Percentiles rank a stretch among this genome's conserved stretches.
These are phyloP conservation scores for Plasmopara muralis DNA, from an alignment of 352 stramenopile genomes.

Conservation along the genomic window DNA sequence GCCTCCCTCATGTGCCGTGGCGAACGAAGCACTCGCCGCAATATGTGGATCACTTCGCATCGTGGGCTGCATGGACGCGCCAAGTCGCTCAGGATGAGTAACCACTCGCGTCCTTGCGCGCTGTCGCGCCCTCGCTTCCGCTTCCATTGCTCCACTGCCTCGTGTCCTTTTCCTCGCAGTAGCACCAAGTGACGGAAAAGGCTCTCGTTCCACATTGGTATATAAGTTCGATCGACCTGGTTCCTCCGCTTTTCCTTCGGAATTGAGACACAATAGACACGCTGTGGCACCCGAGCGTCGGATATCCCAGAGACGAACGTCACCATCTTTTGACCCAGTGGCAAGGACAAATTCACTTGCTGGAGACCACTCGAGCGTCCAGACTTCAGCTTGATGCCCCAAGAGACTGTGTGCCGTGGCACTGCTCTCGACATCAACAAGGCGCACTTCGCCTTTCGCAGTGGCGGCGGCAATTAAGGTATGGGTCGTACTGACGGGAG, in stretches of 20 bases:
- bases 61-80: slow-evolving; percentile 5
- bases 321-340: slow-evolving; percentile 48
- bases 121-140: slow-evolving; percentile 20
- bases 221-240: slow-evolving; percentile 45
- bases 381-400: slow-evolving; percentile 75
- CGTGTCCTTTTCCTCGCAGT: slow-evolving; percentile 28
- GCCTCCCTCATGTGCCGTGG: slow-evolving; percentile 37
- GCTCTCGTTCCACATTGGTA: slow-evolving; percentile 37
- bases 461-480: slow-evolving; percentile 64
- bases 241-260: slow-evolving; percentile 43
- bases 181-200: slow-evolving; percentile 22
- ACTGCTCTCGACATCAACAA: slow-evolving; percentile 71
- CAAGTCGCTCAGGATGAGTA: slow-evolving; percentile 7
- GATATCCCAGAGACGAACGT: slow-evolving; percentile 84
- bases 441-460: slow-evolving; percentile 47
- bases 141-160: slow-evolving; percentile 17
- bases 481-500: slow-evolving; percentile 42
- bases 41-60: slow-evolving; percentile 49
- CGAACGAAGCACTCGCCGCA: slow-evolving; percentile 43
- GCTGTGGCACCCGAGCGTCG: slow-evolving; percentile 73
- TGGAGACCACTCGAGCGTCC: slow-evolving; percentile 67
- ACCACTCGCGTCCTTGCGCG: slow-evolving; percentile 18
- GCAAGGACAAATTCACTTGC: slow-evolving; percentile 65
- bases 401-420: slow-evolving; percentile 59
- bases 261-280: slow-evolving; percentile 77